Base-by-base conservation (phyloP, 768 basidiomycete species). In the Polyporus arcularius region DNA sequence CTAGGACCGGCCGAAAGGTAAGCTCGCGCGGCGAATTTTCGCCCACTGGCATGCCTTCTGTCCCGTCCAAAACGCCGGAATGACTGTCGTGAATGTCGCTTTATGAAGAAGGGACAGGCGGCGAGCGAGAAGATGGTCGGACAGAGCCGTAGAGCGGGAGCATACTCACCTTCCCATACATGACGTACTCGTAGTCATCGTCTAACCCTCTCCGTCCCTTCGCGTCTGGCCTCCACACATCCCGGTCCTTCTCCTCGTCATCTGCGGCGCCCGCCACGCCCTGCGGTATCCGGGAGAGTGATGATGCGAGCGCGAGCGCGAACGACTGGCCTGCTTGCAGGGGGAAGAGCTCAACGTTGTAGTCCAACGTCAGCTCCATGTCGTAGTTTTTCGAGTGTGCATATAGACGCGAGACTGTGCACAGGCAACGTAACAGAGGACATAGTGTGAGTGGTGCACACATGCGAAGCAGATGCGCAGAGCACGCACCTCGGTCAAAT, bases 181-280 rank as follows among this genome's bases (percentile, higher is more conserved):
- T 98, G 65, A 99, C 96, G 79, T 98, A 99, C 70, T 98, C 96
- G 70, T 94, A 99, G 65, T 98, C 95, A 60, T 94, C 90, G 64
- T 98, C 96, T 30, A 99, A 73, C 11, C 88, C 96, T 71, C 84
- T 81, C 65, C 80, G 82, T 14, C 84, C 92, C 75, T 88, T 94
- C 40, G 88, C 88, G 70, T 92, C 92, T 53, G 92, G 92, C 69
- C 92, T 77, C 92, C 92, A 94, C 16, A 89, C 83, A 70, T 90
- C 82, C 57, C 87, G 77, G 65, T 92, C 90, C 72, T 91, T 86
- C 68, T 91, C 90, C 26, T 86, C 84, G 30, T 74, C 71, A 43
- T 86, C 85, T 10, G 82, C 84, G 2, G 75, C 74, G 10, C 78
- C 80, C 55, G 85, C 90, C 55, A 79, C 73, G 61, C 77, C 79